Percentiles rank a stretch among this genome's conserved stretches.
Conservation (phyloP, 768 basidiomycete species). For the Mycena maculata region DNA sequence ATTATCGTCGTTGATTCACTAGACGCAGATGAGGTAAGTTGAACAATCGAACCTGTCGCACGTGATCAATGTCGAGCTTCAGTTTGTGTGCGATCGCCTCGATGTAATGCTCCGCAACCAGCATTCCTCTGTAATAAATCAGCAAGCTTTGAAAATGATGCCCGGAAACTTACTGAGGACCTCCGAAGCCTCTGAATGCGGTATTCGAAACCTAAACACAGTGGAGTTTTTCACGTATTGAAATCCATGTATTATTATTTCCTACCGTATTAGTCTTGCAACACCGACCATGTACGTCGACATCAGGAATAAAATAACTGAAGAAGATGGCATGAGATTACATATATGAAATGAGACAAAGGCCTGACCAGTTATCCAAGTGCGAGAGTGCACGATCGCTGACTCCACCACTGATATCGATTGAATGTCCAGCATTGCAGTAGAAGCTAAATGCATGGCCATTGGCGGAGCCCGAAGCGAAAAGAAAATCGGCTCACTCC, state of each 20-base stretch:
- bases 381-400: constrained; percentile 33
- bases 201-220: constrained; percentile 24
- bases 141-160: not conserved
- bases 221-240: not conserved
- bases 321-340: not conserved
- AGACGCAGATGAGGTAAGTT: not conserved
- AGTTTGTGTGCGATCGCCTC: constrained; percentile 34
- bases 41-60: constrained; percentile 31
- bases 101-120: constrained; percentile 36
- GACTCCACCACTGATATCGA: constrained; percentile 36
- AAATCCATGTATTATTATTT: not conserved
- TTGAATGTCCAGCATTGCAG: constrained; percentile 34
- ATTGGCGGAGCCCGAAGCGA: not conserved
- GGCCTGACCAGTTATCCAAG: constrained; percentile 32
- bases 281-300: constrained; percentile 32
- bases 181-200: constrained; percentile 33
- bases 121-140: constrained; percentile 26
- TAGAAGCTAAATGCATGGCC: constrained; percentile 17
- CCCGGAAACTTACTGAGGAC: constrained; percentile 27
- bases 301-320: constrained; percentile 33
- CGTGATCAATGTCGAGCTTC: constrained; percentile 33
- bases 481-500: constrained; percentile 20
- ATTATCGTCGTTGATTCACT: not conserved
- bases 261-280: constrained; percentile 36
- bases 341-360: not conserved